Evolutionary conservation across 495 filamentous ascomycete species (phyloP), one percentile per base, ranked within the genome.

Genomic region (Penicillium ochrochloron): DNA sequence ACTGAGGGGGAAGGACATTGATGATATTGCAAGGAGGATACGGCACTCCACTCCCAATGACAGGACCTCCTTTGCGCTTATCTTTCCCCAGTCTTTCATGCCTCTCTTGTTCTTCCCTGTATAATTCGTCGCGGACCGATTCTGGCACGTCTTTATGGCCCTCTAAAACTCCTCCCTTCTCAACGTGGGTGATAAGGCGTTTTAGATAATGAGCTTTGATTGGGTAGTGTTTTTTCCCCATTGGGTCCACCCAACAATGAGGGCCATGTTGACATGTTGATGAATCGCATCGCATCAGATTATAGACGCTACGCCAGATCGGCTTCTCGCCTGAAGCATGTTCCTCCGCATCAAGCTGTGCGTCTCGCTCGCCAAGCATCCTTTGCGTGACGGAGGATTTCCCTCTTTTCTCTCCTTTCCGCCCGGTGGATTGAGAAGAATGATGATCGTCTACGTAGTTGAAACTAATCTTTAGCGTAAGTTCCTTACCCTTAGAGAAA

Each of bases 301-400:
- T 72, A 55, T 76, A 79, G 8, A 79, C 66, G 59, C 66, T 63
- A 25, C 65, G 60, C 70, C 67, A 79, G 25, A 73, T 46, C 17
- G 66, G 57, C 15, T 58, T 35, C 25, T 68, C 12, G 3, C 73
- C 73, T 17, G 65, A 73, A 34, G 58, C 56, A 14, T 69, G 11
- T 42, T 77, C 46, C 19, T 74, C 70, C 0, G 68, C 64, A 69
- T 72, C 35, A 41, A 76, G 66, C 34, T 66, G 48, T 58, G 67
- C 62, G 34, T 73, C 68, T 51, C 66, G 53, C n/a, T 71, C 65
- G 46, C 57, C 23, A 17, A 76, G 59, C 63, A 72, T 72, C 9
- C 46, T 54, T 31, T 52, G 60, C 9, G 63, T 70, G 8, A 64
- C 57, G 35, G 68, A 71, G 5, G 60, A 55, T 39, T 62, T 60